phyloP scores from a whole-genome alignment of 2,329 filamentous ascomycete species.

The Monosporascus sp. region DNA sequence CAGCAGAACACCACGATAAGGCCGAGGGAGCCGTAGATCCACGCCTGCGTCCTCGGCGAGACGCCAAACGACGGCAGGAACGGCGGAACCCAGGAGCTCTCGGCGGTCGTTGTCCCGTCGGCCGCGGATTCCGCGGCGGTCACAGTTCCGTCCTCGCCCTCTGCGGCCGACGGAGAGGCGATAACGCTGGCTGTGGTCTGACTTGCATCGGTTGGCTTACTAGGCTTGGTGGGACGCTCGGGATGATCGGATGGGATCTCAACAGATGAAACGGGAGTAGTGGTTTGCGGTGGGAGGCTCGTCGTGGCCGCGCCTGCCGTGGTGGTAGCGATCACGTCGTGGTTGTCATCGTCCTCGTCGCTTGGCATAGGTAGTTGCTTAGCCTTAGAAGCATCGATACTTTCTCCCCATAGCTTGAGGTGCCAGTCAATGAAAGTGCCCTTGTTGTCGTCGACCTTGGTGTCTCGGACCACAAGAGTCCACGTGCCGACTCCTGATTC shows the following conservation, averaged over 20 bases:
- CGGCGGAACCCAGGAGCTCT: slow-evolving; percentile 69
- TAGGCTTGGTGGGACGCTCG: slow-evolving; percentile 53
- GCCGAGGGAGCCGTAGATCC: slow-evolving; percentile 85
- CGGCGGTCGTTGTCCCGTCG: slow-evolving; percentile 31
- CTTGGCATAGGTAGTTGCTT: slow-evolving; percentile 73
- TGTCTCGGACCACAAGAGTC: slow-evolving; percentile 87
- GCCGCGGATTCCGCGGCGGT: slow-evolving; percentile 26
- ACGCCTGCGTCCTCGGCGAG: slow-evolving; percentile 79
- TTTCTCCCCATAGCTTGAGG: slow-evolving; percentile 89
- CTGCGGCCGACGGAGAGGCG: too few species aligned
- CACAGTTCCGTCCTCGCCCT: slow-evolving; percentile 10
- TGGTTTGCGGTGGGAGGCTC: slow-evolving; percentile 41
- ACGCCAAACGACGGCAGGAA: slow-evolving; percentile 88
- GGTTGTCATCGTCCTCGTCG: slow-evolving; percentile 77
- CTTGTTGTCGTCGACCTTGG: slow-evolving; percentile 65
- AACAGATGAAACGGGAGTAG: slow-evolving; percentile 38
- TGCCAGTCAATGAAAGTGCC: slow-evolving; percentile 89
- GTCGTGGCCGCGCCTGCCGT: slow-evolving; percentile 58
- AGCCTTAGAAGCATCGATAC: slow-evolving; percentile 69
- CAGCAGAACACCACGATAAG: slow-evolving; percentile 81
- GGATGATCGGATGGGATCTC: slow-evolving; percentile 56
- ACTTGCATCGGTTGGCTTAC: slow-evolving; percentile 24
- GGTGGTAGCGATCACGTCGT: slow-evolving; percentile 61
- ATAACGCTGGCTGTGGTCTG: not conserved
- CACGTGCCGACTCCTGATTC: slow-evolving; percentile 83